These are phyloP conservation scores for Pestalotiopsis sp. DNA, from an alignment of 2,329 filamentous ascomycete species.

Conservation along the genomic window DNA sequence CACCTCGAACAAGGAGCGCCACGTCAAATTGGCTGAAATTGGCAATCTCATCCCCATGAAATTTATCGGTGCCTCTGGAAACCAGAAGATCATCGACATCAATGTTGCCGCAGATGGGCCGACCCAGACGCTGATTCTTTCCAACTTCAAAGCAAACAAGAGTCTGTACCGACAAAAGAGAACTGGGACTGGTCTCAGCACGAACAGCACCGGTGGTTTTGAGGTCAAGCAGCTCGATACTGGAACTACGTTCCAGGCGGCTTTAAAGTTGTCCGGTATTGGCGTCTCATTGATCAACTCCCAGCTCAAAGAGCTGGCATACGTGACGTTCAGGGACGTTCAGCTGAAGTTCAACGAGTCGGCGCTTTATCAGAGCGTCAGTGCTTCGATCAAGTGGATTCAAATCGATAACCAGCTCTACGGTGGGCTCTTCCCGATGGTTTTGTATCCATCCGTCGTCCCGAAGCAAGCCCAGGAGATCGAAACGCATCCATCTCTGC, in stretches of 20 bases:
- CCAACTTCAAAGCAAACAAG: conserved; percentile 90
- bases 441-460: conserved; percentile 95
- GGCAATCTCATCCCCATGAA: conserved; percentile 96
- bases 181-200: conserved; percentile 53
- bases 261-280: conserved; percentile 85
- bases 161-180: conserved; percentile 75
- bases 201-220: conserved; percentile 70
- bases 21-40: conserved; percentile 95
- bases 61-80: conserved; percentile 67
- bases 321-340: conserved; percentile 89
- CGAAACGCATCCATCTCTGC: conserved; percentile 92
- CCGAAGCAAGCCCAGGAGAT: conserved; percentile 97
- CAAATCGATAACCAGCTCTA: conserved; percentile 99
- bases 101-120: conserved; percentile 95
- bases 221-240: conserved; percentile 93
- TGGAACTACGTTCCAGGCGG: conserved; percentile 84
- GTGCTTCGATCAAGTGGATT: conserved; percentile 94
- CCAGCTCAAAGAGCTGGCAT: conserved; percentile 89
- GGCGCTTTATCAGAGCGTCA: conserved; percentile 88
- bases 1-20: conserved; percentile 78
- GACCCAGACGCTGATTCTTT: conserved; percentile 90
- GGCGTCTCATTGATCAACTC: conserved; percentile 93
- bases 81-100: conserved; percentile 90
- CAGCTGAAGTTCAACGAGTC: conserved; percentile 92
- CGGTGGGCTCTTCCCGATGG: conserved; percentile 95